Evolutionary conservation across 2,329 filamentous ascomycete species (phyloP).

Genomic region (Hawksworthiomyces lignivorus): DNA sequence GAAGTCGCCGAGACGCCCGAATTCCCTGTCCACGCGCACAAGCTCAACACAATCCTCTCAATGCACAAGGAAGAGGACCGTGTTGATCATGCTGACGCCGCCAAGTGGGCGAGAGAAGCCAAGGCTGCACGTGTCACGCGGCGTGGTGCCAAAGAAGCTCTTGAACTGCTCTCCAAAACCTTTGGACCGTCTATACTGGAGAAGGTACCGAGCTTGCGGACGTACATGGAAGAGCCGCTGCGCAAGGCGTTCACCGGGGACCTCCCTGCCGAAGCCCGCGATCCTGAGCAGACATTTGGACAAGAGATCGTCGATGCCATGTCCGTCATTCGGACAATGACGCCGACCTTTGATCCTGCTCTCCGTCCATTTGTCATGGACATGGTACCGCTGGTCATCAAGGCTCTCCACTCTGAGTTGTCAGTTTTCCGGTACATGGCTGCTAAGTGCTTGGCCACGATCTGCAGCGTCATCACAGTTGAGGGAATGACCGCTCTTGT

Average conservation of each 20-base stretch:
- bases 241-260: conserved; percentile 63
- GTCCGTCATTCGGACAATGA: conserved; percentile 83
- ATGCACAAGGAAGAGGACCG: conserved; percentile 96
- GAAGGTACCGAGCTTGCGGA: conserved; percentile 74
- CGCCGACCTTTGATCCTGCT: conserved; percentile 74
- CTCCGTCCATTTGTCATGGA: conserved; percentile 75
- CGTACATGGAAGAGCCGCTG: conserved; percentile 76
- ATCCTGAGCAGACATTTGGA: conserved; percentile 68
- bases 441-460: conserved; percentile 92
- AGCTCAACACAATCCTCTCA: conserved; percentile 77
- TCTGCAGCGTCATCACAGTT: conserved; percentile 93
- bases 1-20: conserved; percentile 97
- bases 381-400: conserved; percentile 78
- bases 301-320: conserved; percentile 92
- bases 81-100: conserved; percentile 84
- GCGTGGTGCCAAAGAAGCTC: conserved; percentile 85
- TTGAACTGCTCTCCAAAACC: conserved; percentile 75
- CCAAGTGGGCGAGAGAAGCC: conserved; percentile 81
- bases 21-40: conserved; percentile 72
- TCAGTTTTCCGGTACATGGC: conserved; percentile 95
- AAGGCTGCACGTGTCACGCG: conserved; percentile 84
- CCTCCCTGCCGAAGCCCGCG: conserved; percentile 63
- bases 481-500: conserved; percentile 95
- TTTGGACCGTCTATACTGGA: conserved; percentile 73
- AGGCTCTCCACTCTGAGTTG: conserved; percentile 76